These are phyloP conservation scores for Ganoderma boninense DNA, from an alignment of 1,284 basidiomycete species.

Conservation along the genomic window DNA sequence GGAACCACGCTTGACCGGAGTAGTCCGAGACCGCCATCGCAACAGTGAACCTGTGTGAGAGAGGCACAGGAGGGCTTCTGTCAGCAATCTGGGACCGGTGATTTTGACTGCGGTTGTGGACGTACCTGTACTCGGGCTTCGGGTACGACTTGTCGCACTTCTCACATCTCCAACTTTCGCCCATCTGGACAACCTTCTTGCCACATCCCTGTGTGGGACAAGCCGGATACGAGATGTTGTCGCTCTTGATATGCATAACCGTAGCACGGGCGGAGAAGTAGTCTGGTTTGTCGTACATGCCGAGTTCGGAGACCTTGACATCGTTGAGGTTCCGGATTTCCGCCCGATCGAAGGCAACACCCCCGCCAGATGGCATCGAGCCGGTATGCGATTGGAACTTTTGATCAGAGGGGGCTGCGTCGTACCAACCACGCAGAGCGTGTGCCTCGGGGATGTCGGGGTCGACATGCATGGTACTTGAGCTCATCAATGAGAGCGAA, in stretches of 20 bases:
- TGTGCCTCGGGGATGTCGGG: slow-evolving; percentile 93
- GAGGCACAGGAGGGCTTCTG: neutral
- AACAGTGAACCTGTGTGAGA: slow-evolving; percentile 80
- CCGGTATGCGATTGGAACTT: slow-evolving; percentile 79
- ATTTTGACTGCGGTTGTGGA: slow-evolving; percentile 21
- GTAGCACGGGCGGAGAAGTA: slow-evolving; percentile 88
- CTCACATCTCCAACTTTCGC: slow-evolving; percentile 89
- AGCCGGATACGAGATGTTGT: slow-evolving; percentile 91
- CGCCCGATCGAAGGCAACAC: slow-evolving; percentile 66
- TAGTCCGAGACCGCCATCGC: slow-evolving; percentile 90
- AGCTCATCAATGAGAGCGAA: slow-evolving; percentile 77
- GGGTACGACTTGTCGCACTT: slow-evolving; percentile 86
- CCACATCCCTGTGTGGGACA: slow-evolving; percentile 87
- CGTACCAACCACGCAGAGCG: slow-evolving; percentile 92
- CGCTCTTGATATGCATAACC: slow-evolving; percentile 89
- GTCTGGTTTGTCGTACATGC: slow-evolving; percentile 82
- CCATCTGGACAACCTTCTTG: slow-evolving; percentile 88
- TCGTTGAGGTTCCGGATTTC: slow-evolving; percentile 84
- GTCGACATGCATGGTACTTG: slow-evolving; percentile 81
- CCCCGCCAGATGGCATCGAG: slow-evolving; percentile 47
- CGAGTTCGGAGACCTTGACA: slow-evolving; percentile 83
- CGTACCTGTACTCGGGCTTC: slow-evolving; percentile 85
- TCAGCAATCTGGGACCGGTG: neutral
- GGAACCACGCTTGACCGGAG: slow-evolving; percentile 91
- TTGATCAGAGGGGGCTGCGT: slow-evolving; percentile 67